Conservation (phyloP, 495 filamentous ascomycete species). For the Saxophila tyrrhenica region DNA sequence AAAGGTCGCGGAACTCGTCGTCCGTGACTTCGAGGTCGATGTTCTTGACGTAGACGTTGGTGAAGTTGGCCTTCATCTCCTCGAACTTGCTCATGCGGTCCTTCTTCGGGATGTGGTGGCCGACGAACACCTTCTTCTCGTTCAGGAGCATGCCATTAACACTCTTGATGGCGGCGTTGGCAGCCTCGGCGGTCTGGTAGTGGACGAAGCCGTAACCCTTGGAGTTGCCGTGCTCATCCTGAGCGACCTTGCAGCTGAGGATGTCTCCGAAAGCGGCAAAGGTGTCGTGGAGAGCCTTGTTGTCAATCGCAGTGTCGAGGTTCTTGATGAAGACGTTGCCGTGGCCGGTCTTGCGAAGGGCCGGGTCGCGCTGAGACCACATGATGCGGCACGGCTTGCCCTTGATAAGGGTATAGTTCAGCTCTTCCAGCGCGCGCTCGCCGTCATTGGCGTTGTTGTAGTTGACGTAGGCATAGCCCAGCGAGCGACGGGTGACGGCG, state of each 20-base stretch:
- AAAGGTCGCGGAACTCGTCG: slow-evolving; percentile 85
- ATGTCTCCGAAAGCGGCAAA: slow-evolving; percentile 99
- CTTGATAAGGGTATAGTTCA: slow-evolving; percentile 99
- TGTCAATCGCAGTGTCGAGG: slow-evolving; percentile 94
- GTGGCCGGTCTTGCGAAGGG: slow-evolving; percentile 97
- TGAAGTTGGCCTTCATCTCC: slow-evolving; percentile 99
- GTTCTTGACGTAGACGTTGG: slow-evolving; percentile 99
- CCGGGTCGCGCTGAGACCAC: slow-evolving; percentile 99
- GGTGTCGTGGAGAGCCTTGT: slow-evolving; percentile 99
- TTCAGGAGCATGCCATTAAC: slow-evolving; percentile 99
- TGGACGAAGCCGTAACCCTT: slow-evolving; percentile 99
- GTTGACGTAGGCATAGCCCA: slow-evolving; percentile 99
- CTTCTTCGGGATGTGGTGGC: slow-evolving; percentile 99
- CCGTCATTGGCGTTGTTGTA: slow-evolving; percentile 96
- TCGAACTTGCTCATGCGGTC: slow-evolving; percentile 99
- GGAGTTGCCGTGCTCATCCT: slow-evolving; percentile 90
- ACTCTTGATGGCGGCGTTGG: slow-evolving; percentile 94
- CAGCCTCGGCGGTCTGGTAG: slow-evolving; percentile 98
- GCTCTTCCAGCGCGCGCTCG: slow-evolving; percentile 95
- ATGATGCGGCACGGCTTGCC: slow-evolving; percentile 99
- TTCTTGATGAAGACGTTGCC: slow-evolving; percentile 99
- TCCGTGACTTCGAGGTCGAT: slow-evolving; percentile 77
- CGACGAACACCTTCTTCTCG: slow-evolving; percentile 99
- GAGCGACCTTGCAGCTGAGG: slow-evolving; percentile 97
- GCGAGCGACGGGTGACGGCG: slow-evolving; percentile 94